phyloP scores from a whole-genome alignment of 192 early-diverging fungal species.

The Coemansia guatemalensis region DNA sequence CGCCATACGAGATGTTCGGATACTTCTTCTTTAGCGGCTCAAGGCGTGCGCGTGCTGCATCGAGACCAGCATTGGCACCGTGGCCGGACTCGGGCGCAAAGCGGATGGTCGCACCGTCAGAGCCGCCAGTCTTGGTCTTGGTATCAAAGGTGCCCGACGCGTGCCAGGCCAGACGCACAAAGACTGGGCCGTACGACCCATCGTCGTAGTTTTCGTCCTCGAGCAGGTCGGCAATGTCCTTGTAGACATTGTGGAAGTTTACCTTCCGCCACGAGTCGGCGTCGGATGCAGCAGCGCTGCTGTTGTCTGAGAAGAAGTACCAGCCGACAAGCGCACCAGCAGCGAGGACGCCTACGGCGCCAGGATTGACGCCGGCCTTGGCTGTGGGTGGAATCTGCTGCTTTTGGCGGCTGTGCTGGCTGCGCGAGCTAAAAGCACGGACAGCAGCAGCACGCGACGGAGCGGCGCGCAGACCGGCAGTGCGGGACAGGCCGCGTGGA shows the following conservation, averaged over 20 bases:
- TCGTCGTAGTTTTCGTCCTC: conserved; percentile 79
- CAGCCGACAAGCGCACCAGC: conserved; percentile 56
- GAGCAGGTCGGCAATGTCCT: conserved; percentile 73
- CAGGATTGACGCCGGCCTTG: conserved; percentile 37
- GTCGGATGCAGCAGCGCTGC: conserved; percentile 8
- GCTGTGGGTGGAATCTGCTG: conserved; percentile 27
- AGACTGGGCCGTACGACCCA: conserved; percentile 75
- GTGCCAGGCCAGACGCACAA: conserved; percentile 87
- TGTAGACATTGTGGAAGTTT: conserved; percentile 73
- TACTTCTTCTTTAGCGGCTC: conserved; percentile 77
- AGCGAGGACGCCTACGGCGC: conserved; percentile 40
- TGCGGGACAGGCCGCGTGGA: conserved; percentile 17
- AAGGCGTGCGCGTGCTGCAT: conserved; percentile 68
- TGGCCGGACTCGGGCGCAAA: conserved; percentile 64
- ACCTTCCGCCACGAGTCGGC: conserved; percentile 53
- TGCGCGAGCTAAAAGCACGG: conserved; percentile 30
- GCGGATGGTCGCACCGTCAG: conserved; percentile 76
- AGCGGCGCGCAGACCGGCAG: conserved; percentile 2
- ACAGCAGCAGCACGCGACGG: not conserved
- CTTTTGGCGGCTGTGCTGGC: conserved; percentile 8
- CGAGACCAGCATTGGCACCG: conserved; percentile 76
- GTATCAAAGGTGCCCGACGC: conserved; percentile 75
- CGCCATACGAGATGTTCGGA: conserved; percentile 80
- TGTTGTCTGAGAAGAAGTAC: conserved; percentile 44
- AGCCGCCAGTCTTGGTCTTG: conserved; percentile 68